phyloP scores from a whole-genome alignment of 805 yeast genomes.

The Candida nonsorbophila region DNA sequence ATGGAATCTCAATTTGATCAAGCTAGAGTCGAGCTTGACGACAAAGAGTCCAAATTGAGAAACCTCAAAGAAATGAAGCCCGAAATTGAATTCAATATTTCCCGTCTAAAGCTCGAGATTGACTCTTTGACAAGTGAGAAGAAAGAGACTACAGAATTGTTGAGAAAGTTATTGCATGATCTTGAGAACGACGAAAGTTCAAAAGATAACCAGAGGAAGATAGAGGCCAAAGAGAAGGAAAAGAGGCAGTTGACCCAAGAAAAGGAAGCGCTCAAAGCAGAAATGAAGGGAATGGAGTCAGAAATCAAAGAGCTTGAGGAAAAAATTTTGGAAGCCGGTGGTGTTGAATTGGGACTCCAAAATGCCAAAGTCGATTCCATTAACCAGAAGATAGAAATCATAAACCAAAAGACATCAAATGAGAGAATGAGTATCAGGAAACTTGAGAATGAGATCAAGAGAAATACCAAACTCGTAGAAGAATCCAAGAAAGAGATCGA shows the following conservation, averaged over 20 bases:
- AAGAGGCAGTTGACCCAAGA: constrained; percentile 11
- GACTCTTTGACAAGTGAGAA: constrained; percentile 54
- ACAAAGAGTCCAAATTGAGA: constrained; percentile 56
- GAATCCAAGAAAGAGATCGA: constrained; percentile 45
- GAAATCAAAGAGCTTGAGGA: constrained; percentile 62
- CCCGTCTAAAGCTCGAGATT: constrained; percentile 59
- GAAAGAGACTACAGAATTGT: constrained; percentile 37
- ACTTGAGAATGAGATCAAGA: constrained; percentile 56
- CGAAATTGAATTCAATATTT: constrained; percentile 55
- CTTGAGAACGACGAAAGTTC: constrained; percentile 24
- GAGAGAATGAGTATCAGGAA: constrained; percentile 56
- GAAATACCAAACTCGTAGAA: constrained; percentile 43
- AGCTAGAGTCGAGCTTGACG: constrained; percentile 45
- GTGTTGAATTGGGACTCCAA: constrained; percentile 74
- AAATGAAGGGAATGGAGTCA: constrained; percentile 50
- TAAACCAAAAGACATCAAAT: constrained; percentile 50
- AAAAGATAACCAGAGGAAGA: constrained; percentile 32
- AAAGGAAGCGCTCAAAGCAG: constrained; percentile 37
- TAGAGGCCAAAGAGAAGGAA: constrained; percentile 19
- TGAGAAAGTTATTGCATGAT: constrained; percentile 38
- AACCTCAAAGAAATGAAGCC: constrained; percentile 65
- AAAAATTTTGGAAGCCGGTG: constrained; percentile 86
- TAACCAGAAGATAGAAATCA: constrained; percentile 57
- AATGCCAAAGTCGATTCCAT: constrained; percentile 77
- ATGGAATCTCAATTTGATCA: constrained; percentile 51